These are phyloP conservation scores for Zymoseptoria crescenta DNA, from an alignment of 2,329 filamentous ascomycete genomes.

Conservation along the genomic window DNA sequence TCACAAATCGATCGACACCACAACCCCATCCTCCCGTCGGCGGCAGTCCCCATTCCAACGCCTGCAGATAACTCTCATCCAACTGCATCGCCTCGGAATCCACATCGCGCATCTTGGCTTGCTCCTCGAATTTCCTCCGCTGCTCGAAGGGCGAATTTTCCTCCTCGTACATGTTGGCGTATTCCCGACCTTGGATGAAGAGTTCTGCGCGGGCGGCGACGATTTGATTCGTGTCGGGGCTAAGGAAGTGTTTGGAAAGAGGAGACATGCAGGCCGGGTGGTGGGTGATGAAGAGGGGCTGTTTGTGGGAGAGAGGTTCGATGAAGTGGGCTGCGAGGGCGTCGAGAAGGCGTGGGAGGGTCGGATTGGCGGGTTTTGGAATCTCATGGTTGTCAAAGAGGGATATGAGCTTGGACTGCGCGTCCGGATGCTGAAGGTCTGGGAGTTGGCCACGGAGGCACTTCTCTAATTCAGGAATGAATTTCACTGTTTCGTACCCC, in stretches of 20 bases:
- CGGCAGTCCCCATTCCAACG: conserved; percentile 82
- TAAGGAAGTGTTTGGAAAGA: conserved; percentile 76
- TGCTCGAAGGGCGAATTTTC: conserved; percentile 90
- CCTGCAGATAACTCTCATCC: conserved; percentile 77
- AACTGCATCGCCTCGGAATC: conserved; percentile 44
- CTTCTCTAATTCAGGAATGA: conserved; percentile 69
- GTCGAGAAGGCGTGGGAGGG: conserved; percentile 68
- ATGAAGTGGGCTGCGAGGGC: conserved; percentile 67
- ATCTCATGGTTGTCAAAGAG: conserved; percentile 48
- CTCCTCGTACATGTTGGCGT: conserved; percentile 97
- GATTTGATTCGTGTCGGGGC: conserved; percentile 55
- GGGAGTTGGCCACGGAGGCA: conserved; percentile 55
- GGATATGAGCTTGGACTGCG: conserved; percentile 46
- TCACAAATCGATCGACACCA: conserved; percentile 81
- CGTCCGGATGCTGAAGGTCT: conserved; percentile 45
- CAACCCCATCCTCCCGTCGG: conserved; percentile 96
- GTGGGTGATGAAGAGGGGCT: conserved; percentile 72
- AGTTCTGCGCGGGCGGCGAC: conserved; percentile 32
- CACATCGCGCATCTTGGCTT: conserved; percentile 34
- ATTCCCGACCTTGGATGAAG: conserved; percentile 56
- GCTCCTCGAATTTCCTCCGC: conserved; percentile 67
- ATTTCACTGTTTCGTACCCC: conserved; percentile 50
- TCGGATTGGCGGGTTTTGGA: conserved; percentile 45
- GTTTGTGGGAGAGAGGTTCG: conserved; percentile 61
- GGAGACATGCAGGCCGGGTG: conserved; percentile 89